Base-by-base conservation (phyloP, 2,329 filamentous ascomycete genomes). In the Chrysoporthe puriensis region DNA sequence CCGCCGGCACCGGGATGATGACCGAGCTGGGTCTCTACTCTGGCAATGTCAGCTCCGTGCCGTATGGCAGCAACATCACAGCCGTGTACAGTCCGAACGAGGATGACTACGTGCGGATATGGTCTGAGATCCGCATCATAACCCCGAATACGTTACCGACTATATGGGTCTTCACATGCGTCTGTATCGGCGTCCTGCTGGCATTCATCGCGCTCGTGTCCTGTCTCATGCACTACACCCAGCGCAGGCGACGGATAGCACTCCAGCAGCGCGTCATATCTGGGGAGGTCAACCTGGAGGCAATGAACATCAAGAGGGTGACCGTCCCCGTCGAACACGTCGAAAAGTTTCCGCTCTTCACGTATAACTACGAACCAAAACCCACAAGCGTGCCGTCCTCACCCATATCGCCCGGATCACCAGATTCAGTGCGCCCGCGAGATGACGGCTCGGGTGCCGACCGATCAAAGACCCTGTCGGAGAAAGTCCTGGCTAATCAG, bases 201-300 rank as follows among this genome's bases (percentile, higher is more conserved):
- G 76, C 84, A 56, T 85, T 96, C 67, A 86, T 97, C 54, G 83
- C 85, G 3, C 78, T 82, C 13, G 93, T 89, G 0, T 96, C 88
- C 1, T 76, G 89, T 52, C 81, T 85, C 63, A 96, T 96, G 91
- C 93, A 96, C 73, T 82, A 90, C 32, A 81, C 96, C 42, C 93
- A 97, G 76, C 86, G 88, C 46, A 85, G 88, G 60, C 88, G 93
- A 42, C 88, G 94, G 9, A 84, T 84, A 34, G 83, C 83, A 1
- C 81, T 98, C 13, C 87, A 88, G 62, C 85, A 87, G 60, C 88
- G 94, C 14, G 90, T 97, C 18, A 84, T 88, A 67, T 84, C 83
- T 8, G 94, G 95, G 63, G 91, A 97, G 72, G 89, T 97, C 26
- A 92, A 97, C 74, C 83, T 97, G 3, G 94, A 97, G 78, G 89